Base-by-base conservation (phyloP, 306 rosid species). In the Mucuna pruriens region DNA sequence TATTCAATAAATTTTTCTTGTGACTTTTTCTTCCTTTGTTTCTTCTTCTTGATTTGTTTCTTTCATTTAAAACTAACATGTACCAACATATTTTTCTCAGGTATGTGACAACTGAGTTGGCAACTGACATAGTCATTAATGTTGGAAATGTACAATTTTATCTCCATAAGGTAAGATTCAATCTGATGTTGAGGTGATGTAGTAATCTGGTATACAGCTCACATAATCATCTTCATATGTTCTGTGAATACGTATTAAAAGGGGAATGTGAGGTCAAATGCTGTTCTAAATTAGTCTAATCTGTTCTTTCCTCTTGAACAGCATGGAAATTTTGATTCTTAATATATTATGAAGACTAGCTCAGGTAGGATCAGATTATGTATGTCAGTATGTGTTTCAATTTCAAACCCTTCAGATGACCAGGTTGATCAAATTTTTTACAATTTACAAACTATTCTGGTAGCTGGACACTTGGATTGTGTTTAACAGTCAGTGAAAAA, bases 151-250 rank as follows among this genome's bases (percentile, higher is more conserved):
- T 90, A 45, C 92, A 89, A 78, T 94, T 94, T 86, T 90, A 87
- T 86, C 88, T 94, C 60, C 98, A 92, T n/a, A 94, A 94, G 98
- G 98, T 94, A 89, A 83, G 81, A 75, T 71, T 76, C 81, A 73
- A 66, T 73, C 77, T 76, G 51, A 45, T 51, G 45, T 78, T 74
- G 44, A 71, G 81, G 34, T n/a, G 80, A 25, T 78, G 12, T 22
- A 54, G 38, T 61, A 38, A 31, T 85, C 42, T 70, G 25, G 19
- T 55, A 39, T 70, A 46, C 42, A 45, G 39, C 20, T 78, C 15
- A 17, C 40, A n/a, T 36, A 36, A 78, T 25, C 65, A 63, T 31
- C 44, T 40, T 63, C 36, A 19, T 29, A 63, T 62, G 45, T 46
- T 39, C 39, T 8, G 65, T 46, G 34, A 62, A 33, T 48, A 46